phyloP scores from a whole-genome alignment of 148 eudicot genomes.

The Diospyros lotus region DNA sequence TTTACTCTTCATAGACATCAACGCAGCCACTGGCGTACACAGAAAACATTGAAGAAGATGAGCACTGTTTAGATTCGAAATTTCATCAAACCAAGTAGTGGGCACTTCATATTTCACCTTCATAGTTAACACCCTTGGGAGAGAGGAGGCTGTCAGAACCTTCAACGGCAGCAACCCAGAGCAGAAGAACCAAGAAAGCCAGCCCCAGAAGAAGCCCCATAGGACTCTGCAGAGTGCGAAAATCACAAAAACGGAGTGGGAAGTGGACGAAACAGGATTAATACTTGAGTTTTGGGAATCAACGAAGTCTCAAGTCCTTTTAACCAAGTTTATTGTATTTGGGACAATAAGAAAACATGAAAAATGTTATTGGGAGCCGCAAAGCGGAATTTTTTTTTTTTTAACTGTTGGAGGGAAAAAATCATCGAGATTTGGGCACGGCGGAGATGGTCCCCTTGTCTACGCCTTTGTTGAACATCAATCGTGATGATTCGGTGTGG shows the following conservation, averaged over 20 bases:
- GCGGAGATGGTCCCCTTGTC: slow-evolving; percentile 9
- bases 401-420: background rate
- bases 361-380: background rate
- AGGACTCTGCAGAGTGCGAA: background rate
- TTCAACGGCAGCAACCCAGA: slow-evolving; percentile 28
- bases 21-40: slow-evolving; percentile 65
- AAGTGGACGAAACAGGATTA: background rate
- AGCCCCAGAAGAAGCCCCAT: slow-evolving; percentile 1
- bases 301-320: no score
- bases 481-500: background rate
- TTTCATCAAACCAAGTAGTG: background rate
- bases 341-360: background rate
- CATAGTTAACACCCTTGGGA: slow-evolving; percentile 91
- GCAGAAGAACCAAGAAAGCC: slow-evolving; percentile 26
- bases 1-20: slow-evolving; percentile 79
- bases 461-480: background rate
- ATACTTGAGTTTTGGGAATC: background rate
- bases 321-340: background rate
- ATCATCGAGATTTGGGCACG: background rate
- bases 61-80: background rate
- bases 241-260: no score
- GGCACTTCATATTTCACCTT: slow-evolving; percentile 39
- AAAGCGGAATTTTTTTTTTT: background rate
- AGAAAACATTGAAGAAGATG: background rate
- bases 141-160: slow-evolving; percentile 67